phyloP scores from a whole-genome alignment of 2,329 filamentous ascomycete genomes.

The Penicillium glabrum region DNA sequence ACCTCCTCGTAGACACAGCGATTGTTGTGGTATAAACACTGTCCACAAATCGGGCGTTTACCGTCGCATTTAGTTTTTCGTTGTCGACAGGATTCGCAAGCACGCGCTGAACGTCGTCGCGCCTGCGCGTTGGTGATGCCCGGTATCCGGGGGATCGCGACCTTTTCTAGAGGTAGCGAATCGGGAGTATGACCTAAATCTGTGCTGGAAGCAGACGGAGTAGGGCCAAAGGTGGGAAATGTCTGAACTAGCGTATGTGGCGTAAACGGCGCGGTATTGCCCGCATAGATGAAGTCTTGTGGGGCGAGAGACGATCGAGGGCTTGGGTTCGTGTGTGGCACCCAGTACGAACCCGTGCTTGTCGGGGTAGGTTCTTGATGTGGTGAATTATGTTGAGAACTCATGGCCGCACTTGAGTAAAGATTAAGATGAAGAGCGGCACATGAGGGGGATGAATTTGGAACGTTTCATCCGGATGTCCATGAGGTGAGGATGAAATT shows the following conservation, averaged over 20 bases:
- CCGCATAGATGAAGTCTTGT: background rate
- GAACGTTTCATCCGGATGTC: background rate
- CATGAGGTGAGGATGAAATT: background rate
- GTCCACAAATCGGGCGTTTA: conserved; percentile 26
- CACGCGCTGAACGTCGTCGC: conserved; percentile 31
- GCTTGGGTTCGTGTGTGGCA: background rate
- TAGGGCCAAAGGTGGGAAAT: background rate
- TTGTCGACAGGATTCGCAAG: conserved; percentile 37
- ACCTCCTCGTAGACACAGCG: conserved; percentile 33
- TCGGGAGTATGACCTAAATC: background rate
- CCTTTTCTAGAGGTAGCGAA: conserved; percentile 17
- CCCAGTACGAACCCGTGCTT: background rate
- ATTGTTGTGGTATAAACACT: conserved; percentile 27
- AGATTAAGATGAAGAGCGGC: background rate
- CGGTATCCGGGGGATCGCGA: conserved; percentile 31
- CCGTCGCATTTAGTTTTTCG: conserved; percentile 39
- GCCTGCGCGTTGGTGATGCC: conserved; percentile 10
- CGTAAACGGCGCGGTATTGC: background rate
- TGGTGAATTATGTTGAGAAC: background rate
- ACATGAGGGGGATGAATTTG: background rate
- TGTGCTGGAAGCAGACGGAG: background rate
- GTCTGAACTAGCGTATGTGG: background rate
- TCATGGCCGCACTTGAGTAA: background rate
- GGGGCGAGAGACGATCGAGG: background rate
- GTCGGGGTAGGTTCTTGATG: background rate